A percentile compares a stretch with the other conserved stretches of the same genome.
phyloP scores from a whole-genome alignment of 768 basidiomycete species.

The Auriscalpium vulgare region DNA sequence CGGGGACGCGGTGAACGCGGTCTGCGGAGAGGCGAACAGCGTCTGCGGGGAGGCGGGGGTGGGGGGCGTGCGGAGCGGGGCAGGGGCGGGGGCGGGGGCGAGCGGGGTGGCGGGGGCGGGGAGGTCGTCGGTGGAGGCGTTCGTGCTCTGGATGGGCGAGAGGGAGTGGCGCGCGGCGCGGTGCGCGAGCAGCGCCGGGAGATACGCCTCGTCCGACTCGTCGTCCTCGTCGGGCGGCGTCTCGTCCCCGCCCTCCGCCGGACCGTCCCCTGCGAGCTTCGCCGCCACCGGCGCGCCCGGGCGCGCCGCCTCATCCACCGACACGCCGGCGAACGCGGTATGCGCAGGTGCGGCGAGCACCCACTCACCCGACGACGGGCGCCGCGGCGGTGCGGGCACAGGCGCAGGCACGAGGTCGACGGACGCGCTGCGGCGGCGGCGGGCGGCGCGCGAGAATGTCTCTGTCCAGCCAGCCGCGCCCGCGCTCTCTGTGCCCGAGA shows the following conservation, averaged over 20 bases:
- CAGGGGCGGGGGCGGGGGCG: not conserved
- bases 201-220: not conserved
- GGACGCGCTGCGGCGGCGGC: conserved; percentile 40
- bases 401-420: conserved; percentile 7
- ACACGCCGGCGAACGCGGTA: conserved; percentile 1
- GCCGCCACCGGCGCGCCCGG: not conserved
- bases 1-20: conserved; percentile 2
- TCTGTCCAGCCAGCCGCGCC: conserved; percentile 54
- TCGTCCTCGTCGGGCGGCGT: not conserved
- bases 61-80: not conserved
- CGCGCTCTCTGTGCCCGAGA: conserved; percentile 48
- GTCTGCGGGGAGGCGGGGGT: not conserved
- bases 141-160: conserved; percentile 12
- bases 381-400: not conserved
- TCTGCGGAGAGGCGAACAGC: conserved; percentile 8
- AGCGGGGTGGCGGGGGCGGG: not conserved
- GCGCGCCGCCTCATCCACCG: conserved; percentile 4
- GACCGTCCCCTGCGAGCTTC: not conserved
- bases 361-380: not conserved
- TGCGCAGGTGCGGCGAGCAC: too few relatives aligned
- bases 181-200: conserved; percentile 6
- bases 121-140: conserved; percentile 9
- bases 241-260: not conserved
- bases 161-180: not conserved
- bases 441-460: conserved; percentile 55